Base-by-base conservation (phyloP, 305 asterid genomes). In the Fraxinus baroniana region DNA sequence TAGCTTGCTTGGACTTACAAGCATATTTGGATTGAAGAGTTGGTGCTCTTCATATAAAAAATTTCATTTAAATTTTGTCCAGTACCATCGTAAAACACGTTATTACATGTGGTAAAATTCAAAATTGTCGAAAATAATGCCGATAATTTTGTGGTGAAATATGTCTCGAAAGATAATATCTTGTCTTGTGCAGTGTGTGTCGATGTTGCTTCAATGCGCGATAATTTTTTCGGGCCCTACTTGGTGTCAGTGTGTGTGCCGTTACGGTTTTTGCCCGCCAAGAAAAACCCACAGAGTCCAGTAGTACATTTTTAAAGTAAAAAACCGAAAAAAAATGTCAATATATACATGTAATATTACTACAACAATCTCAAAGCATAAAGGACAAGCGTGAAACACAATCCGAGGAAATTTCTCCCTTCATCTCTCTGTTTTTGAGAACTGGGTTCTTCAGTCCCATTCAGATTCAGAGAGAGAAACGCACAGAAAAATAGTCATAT, bases 341-440 rank as follows among this genome's bases (percentile, higher is more conserved):
- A 70, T 66, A 30, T 57, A 57, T 57, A 55, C 66, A 6, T 5
- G 70, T 33, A 39, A 41, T 66, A 66, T 64, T 74, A 70, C 55
- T 20, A 64, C 55, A 41, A 17, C 41, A 60, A 75, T 62, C 71
- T 81, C 60, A 84, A 73, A 81, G 85, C 78, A 80, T 84, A 91
- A 88, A 92, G 91, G 97, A 91, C 96, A 94, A 94, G 97, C 95
- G 96, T 91, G 97, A 89, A 88, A 89, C 77, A 92, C 92, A 82
- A 90, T 88, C 93, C 91, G 95, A 84, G 90, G 86, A 90, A 91
- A 89, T 87, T 92, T 83, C 89, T 79, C 76, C 71, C 68, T 46
- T 85, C 86, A 83, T 86, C 89, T 90, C 89, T 85, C 87, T 82
- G 86, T 89, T 89, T 82, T 88, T 86, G 88, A 90, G 90, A 87